Conservation (phyloP, 768 basidiomycete species). For the Xerocomellus dryophilus region DNA sequence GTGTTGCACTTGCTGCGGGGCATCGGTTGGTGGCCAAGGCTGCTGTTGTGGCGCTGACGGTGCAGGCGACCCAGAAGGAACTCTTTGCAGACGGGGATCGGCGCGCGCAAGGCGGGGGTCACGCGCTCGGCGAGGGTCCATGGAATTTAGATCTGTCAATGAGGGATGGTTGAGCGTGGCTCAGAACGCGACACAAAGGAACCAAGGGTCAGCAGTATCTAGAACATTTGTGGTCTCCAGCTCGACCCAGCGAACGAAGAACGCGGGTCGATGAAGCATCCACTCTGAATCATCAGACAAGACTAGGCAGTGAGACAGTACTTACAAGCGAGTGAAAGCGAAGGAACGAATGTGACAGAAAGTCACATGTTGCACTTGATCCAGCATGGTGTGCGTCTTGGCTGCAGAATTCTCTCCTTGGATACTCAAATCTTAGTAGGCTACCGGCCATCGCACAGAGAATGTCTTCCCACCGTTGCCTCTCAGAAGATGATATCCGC, state of each 20-base stretch:
- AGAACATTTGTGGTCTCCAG: slow-evolving; percentile 79
- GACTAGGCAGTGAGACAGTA: slow-evolving; percentile 2
- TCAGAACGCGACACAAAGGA: slow-evolving; percentile 15
- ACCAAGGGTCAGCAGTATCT: slow-evolving; percentile 86
- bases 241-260: slow-evolving; percentile 51
- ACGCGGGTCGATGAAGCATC: slow-evolving; percentile 75
- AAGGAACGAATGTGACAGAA: slow-evolving; percentile 10
- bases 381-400: slow-evolving; percentile 9
- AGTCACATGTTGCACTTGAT: slow-evolving; percentile 11
- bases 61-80: slow-evolving; percentile 39
- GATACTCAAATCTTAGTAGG: slow-evolving; percentile 7
- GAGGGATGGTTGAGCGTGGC: slow-evolving; percentile 13
- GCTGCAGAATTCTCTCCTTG: not conserved
- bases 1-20: slow-evolving; percentile 18
- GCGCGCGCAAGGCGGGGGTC: slow-evolving; percentile 75
- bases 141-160: slow-evolving; percentile 32
- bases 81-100: slow-evolving; percentile 61
- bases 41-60: slow-evolving; percentile 25
- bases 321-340: slow-evolving; percentile 18
- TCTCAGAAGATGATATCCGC: slow-evolving; percentile 20
- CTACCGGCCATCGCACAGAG: slow-evolving; percentile 6
- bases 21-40: slow-evolving; percentile 23
- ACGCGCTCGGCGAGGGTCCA: slow-evolving; percentile 80
- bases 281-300: slow-evolving; percentile 87
- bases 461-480: slow-evolving; percentile 19